Base-by-base conservation (phyloP, 2,329 filamentous ascomycete species). In the Microdochium paspali region DNA sequence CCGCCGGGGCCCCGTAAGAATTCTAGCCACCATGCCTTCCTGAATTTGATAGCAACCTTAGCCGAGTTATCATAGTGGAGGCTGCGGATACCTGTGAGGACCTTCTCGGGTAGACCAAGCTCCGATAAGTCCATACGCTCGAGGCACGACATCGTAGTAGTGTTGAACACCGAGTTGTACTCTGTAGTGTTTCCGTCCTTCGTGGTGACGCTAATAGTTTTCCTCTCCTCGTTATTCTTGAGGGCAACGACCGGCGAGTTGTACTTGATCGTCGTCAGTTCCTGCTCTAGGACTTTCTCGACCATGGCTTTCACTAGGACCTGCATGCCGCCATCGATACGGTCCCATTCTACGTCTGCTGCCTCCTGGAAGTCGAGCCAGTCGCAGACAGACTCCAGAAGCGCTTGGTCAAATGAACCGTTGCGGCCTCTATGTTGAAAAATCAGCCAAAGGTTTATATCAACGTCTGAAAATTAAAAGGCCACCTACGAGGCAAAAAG, bases 1-100 rank as follows among this genome's bases (percentile, higher is more conserved):
- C 64, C 64, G 18, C 63, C 66, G 3, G 21, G 54, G 54, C 64
- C 63, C 32, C 46, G 47, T 32, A 49, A 46, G 4, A 23, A 18
- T 13, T 50, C 35, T 12, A 55, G 51, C 66, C 66, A 68, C 65
- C 65, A 68, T 4, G 54, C 50, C 2, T 48, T 45, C 15, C 48
- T 58, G 55, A 67, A 68, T 25, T 62, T 60, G 47, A 68, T 60
- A 23, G 50, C 64, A 7, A 67, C 58, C 47, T 68, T 68, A 49
- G 48, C 50, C 6, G 63, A 56, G 20, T 50, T 49, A 42, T 52
- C 60, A 49, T 67, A 67, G 23, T 48, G 45, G 3, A 67, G 54
- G 7, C 48, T 48, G 10, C 65, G 61, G 40, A 65, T 60, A 5
- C 62, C 66, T 10, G 50, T 28, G 24, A 61, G 61, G 46, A 56